Percentiles rank a stretch among this genome's conserved stretches.
phyloP scores from a whole-genome alignment of 108 stramenopile genomes.

The Skeletonema costatum region DNA sequence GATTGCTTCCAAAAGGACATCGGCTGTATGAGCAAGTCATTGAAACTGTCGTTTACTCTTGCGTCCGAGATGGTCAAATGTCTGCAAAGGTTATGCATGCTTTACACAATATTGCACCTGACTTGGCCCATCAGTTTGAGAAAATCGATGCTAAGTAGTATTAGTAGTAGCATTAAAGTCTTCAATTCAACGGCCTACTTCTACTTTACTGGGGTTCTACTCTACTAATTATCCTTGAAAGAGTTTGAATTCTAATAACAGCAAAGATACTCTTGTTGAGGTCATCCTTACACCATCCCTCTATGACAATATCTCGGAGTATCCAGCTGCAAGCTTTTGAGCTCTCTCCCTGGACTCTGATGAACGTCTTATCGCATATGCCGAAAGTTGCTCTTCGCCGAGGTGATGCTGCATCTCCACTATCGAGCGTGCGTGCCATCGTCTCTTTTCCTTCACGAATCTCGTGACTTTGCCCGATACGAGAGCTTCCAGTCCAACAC shows the following conservation, averaged over 20 bases:
- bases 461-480: background rate
- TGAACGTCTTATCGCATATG: background rate
- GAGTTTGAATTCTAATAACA: no score
- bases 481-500: background rate
- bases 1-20: constrained; percentile 19
- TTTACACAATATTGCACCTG: background rate
- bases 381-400: background rate
- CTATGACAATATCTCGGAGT: background rate
- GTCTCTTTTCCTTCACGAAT: background rate
- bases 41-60: background rate
- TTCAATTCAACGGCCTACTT: background rate
- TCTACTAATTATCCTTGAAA: background rate
- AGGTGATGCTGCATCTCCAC: background rate
- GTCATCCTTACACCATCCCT: background rate
- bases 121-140: background rate
- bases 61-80: constrained; percentile 1
- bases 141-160: background rate
- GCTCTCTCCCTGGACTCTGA: background rate
- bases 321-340: background rate
- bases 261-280: background rate
- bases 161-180: background rate
- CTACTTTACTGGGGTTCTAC: background rate
- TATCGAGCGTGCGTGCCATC: background rate
- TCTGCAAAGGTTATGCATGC: background rate
- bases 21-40: constrained; percentile 9